These are phyloP conservation scores for Claviceps lovelessii DNA, from an alignment of 2,329 filamentous ascomycete species.

Conservation along the genomic window DNA sequence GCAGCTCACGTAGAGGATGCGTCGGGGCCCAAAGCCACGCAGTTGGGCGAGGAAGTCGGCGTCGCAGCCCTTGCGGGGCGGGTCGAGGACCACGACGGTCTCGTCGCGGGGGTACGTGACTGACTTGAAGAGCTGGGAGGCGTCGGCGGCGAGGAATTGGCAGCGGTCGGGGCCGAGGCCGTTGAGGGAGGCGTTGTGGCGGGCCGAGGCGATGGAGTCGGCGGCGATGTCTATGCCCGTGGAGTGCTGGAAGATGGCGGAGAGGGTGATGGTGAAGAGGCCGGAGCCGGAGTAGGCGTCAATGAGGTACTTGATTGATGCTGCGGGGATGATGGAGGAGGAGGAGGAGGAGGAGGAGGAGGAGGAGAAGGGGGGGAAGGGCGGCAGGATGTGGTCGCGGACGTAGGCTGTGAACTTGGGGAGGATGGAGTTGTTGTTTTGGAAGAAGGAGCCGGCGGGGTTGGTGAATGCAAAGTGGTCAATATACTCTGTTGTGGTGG, in stretches of 20 bases:
- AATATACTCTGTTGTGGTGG: slow-evolving; percentile 74
- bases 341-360: slow-evolving; percentile 20
- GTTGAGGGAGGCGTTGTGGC: slow-evolving; percentile 66
- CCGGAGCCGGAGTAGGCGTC: slow-evolving; percentile 96
- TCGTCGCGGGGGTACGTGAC: slow-evolving; percentile 61
- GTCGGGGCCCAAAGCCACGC: slow-evolving; percentile 57
- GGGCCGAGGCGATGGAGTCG: slow-evolving; percentile 64
- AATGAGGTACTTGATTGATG: slow-evolving; percentile 67
- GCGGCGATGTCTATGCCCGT: slow-evolving; percentile 83
- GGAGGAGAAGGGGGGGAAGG: slow-evolving; percentile 13
- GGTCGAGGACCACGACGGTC: slow-evolving; percentile 89
- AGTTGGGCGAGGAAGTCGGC: slow-evolving; percentile 70
- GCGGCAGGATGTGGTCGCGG: slow-evolving; percentile 42
- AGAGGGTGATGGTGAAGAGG: slow-evolving; percentile 90
- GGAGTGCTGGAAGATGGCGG: slow-evolving; percentile 66
- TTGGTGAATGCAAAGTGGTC: slow-evolving; percentile 76
- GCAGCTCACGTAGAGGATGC: slow-evolving; percentile 89
- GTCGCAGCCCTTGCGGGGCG: slow-evolving; percentile 92
- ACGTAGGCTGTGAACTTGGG: slow-evolving; percentile 76
- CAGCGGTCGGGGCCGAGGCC: slow-evolving; percentile 52
- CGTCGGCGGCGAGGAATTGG: slow-evolving; percentile 80
- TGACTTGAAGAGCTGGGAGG: slow-evolving; percentile 63
- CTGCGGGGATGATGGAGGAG: slow-evolving; percentile 26
- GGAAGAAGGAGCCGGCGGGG: slow-evolving; percentile 90
- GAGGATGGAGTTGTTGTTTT: slow-evolving; percentile 98